These are phyloP conservation scores for Calonectria multiphialidica DNA, from an alignment of 2,329 filamentous ascomycete species.

Conservation along the genomic window DNA sequence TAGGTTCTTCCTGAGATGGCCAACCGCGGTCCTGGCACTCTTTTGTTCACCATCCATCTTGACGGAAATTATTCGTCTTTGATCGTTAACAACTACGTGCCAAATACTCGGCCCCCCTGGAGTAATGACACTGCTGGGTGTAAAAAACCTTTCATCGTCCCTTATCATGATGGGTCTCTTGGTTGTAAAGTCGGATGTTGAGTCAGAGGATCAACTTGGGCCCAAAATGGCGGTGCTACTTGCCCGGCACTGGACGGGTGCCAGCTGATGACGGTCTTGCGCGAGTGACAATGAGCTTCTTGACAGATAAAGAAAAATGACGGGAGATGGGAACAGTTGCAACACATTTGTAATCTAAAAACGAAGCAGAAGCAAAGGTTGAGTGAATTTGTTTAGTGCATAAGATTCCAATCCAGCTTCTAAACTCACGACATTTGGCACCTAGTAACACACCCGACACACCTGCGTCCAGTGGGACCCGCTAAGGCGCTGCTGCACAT, in stretches of 20 bases:
- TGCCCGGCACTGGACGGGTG: neutral
- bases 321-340: neutral
- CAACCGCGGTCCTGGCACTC: conserved; percentile 33
- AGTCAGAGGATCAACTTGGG: neutral
- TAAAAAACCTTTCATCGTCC: conserved; percentile 13
- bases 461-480: conserved; percentile 2
- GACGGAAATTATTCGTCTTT: conserved; percentile 44
- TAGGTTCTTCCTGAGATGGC: conserved; percentile 39
- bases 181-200: neutral
- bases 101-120: conserved; percentile 41
- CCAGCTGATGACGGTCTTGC: neutral
- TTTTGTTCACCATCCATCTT: conserved; percentile 44
- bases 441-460: neutral
- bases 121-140: conserved; percentile 10
- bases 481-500: conserved; percentile 5
- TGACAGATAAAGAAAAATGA: neutral
- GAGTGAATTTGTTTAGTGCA: conserved; percentile 13
- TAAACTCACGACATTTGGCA: conserved; percentile 1
- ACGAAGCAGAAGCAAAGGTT: neutral
- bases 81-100: conserved; percentile 44
- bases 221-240: conserved; percentile 1
- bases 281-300: neutral
- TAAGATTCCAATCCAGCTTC: conserved; percentile 12
- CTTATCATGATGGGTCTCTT: conserved; percentile 10
- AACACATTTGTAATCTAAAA: conserved; percentile 4